These are phyloP conservation scores for Carex arenaria DNA, from an alignment of 202 grass and related monocot species.

Conservation along the genomic window DNA sequence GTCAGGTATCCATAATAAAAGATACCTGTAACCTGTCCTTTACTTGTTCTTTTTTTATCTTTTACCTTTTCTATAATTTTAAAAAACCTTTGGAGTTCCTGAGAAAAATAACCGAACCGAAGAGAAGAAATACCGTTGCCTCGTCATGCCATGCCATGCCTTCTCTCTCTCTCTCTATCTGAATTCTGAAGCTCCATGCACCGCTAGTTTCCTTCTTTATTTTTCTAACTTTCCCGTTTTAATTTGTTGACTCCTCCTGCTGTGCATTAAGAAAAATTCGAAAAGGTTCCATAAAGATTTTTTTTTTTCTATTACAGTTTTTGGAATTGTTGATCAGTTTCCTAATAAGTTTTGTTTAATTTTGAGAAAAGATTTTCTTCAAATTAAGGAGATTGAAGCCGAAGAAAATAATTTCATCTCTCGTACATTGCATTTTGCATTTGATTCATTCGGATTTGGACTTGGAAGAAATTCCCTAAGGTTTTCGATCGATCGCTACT, in stretches of 20 bases:
- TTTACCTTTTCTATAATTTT: neutral
- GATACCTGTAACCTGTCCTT: neutral
- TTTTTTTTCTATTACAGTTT: neutral
- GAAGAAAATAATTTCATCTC: neutral
- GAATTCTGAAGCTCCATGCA: neutral
- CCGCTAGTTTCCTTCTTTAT: neutral
- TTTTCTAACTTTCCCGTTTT: neutral
- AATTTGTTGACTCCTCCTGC: neutral
- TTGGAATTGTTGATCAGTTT: neutral
- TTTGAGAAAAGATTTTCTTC: neutral
- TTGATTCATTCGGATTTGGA: neutral
- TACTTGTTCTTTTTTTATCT: slow-evolving; percentile 14
- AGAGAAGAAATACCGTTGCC: neutral
- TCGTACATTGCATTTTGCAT: neutral
- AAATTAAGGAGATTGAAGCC: neutral
- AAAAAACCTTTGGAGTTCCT: neutral
- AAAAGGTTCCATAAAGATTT: neutral
- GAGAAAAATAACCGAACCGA: slow-evolving; percentile 13
- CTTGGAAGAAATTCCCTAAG: slow-evolving; percentile 9
- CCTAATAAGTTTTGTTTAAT: neutral
- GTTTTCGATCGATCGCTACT: neutral
- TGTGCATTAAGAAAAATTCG: neutral
- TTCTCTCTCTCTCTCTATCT: neutral
- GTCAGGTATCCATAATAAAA: neutral
- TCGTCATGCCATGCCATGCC: neutral